Base-by-base conservation (phyloP, 495 filamentous ascomycete genomes). In the Pseudomonodictys pantanalensis region DNA sequence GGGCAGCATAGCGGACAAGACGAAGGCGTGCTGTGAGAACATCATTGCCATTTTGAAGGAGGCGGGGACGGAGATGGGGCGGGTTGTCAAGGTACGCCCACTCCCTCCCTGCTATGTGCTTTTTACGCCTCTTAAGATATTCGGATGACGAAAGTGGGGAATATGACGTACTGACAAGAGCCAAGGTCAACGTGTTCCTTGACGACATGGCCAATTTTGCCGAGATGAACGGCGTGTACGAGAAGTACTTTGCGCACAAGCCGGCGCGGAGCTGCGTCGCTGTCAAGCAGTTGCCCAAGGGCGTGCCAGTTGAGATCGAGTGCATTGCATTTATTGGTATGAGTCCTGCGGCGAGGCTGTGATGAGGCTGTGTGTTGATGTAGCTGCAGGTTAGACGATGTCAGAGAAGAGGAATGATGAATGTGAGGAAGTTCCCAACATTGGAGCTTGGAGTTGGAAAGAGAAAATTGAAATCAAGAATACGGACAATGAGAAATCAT, bases 191-290 rank as follows among this genome's bases (percentile, higher is more conserved):
- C 71, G 83, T 91, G 62, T 93, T 93, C 81, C 71, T 96, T 25
- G 86, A 87, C 20, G 86, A 92, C 69, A 95, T 95, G 90, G 80
- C 76, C 57, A 82, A 89, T 74, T 95, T 95, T 72, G 84, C 79
- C 33, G 83, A 84, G 74, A 91, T 97, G 88, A 96, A 96, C 76
- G 79, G 78, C 61, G 85, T 86, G 72, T 97, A 96, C 69, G 88
- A 86, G 77, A 88, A 89, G 77, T 88, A 84, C 79, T 93, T 96
- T 75, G 76, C 77, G 33, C 86, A 89, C 77, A 93, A 91, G 81
- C 92, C 92, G 17, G 91, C 92, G 26, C 83, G 92, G 45, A 93
- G 89, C 76, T 97, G 92, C 75, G 89, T 97, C 55, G 92, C 90
- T 48, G 92, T 92, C 46, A 83, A 85, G 72, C 83, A 92, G 77